Evolutionary conservation across 441 rosid species (phyloP), one percentile per base, ranked within the genome.

Genomic region (Breynia disticha): DNA sequence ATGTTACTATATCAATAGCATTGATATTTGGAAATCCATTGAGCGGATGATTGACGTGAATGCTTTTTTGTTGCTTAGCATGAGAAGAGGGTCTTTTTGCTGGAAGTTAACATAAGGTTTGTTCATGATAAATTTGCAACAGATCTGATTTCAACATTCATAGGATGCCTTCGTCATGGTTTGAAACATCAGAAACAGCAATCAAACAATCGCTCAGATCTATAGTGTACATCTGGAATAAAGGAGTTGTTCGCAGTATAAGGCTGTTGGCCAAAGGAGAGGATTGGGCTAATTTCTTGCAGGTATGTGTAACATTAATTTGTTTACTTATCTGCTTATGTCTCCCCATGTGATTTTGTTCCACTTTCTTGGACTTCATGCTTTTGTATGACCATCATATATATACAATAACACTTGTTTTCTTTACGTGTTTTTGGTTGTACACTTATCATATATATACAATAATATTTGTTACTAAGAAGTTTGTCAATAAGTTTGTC

Each of bases 231-330:
- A 50, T 57, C 20, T 87, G 98, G 98, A 91, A 87, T 67, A 67
- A 60, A 21, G 78, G 76, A 38, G 64, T 24, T 24, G 32, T 71
- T 53, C 43, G 54, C 38, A 60, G 28, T 49, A 50, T 77, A 18
- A 72, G 67, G 63, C 64, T 71, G 43, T 65, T 87, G 67, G 83
- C 74, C 56, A 65, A 55, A 58, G 96, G 89, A 68, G 76, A 69
- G 57, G 86, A 80, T 59, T 85, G 94, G 91, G 69, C 56, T 54
- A 70, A 62, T 59, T 82, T 85, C 79, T 69, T 81, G 56, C 74
- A 77, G 95, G 93, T 90, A 76, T 51, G 43, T 57, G 8, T 52
- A 52, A 48, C 1, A 1, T 10, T 52, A 52, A 41, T 62, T 61
- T 45, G 55, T 74, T 54, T 58, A 41, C 18, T 4, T 12, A 24